These are phyloP conservation scores for Dactylellina haptotyla DNA, from an alignment of 2,329 filamentous ascomycete species.

Conservation along the genomic window DNA sequence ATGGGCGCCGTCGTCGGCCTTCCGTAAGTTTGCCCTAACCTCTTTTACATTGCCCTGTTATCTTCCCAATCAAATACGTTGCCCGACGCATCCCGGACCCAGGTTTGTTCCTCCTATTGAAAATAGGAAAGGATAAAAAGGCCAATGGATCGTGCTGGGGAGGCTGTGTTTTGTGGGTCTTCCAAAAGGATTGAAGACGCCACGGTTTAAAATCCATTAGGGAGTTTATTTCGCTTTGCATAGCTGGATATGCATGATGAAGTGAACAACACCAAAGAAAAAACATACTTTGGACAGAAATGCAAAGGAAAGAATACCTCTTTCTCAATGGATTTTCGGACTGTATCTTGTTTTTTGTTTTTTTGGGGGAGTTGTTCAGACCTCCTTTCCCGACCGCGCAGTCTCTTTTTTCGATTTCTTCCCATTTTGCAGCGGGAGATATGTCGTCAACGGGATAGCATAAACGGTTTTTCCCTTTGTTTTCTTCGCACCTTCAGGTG, in stretches of 20 bases:
- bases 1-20: slow-evolving; percentile 38
- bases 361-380: neutral
- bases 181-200: slow-evolving; percentile 6
- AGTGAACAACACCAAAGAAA: neutral
- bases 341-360: neutral
- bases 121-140: slow-evolving; percentile 4
- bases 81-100: slow-evolving; percentile 26
- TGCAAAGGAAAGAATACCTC: neutral
- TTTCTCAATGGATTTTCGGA: neutral
- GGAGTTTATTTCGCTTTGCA: slow-evolving; percentile 1
- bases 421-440: slow-evolving; percentile 6
- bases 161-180: slow-evolving; percentile 1
- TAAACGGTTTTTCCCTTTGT: neutral
- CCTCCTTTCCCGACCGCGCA: too few relatives aligned
- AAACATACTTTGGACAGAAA: slow-evolving; percentile 2
- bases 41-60: neutral
- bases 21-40: slow-evolving; percentile 26
- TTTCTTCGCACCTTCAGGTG: too few relatives aligned
- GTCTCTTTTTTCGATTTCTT: slow-evolving; percentile 4
- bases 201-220: slow-evolving; percentile 37
- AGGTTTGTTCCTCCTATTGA: neutral
- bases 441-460: slow-evolving; percentile 18
- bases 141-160: neutral
- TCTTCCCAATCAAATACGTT: neutral
- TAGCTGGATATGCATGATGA: slow-evolving; percentile 12